Evolutionary conservation across 1,284 basidiomycete genomes (phyloP).

Genomic region (Naganishia sp.): DNA sequence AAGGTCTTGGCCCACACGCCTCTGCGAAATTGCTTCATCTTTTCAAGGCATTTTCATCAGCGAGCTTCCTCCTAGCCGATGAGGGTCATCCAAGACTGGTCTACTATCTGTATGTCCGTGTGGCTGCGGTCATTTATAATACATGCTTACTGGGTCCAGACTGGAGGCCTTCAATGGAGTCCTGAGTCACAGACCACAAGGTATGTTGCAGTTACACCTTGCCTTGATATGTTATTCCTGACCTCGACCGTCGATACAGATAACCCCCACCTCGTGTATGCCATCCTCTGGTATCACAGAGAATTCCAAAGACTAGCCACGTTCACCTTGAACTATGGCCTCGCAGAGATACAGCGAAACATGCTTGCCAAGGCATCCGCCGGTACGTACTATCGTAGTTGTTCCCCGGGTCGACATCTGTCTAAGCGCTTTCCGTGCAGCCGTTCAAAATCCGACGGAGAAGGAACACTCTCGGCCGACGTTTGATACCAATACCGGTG

Average conservation of each 20-base stretch:
- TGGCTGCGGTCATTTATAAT: too few relatives aligned
- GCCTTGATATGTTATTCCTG: neutral
- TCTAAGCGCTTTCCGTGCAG: constrained; percentile 18
- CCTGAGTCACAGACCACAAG: constrained; percentile 63
- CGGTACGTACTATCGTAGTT: constrained; percentile 35
- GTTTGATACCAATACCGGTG: constrained; percentile 40
- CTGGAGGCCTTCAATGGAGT: constrained; percentile 87
- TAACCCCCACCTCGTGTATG: constrained; percentile 86
- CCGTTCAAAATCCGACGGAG: constrained; percentile 23
- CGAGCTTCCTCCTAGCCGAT: constrained; percentile 84
- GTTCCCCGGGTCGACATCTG: neutral
- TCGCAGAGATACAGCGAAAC: constrained; percentile 76
- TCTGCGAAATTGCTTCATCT: constrained; percentile 81
- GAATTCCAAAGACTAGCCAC: constrained; percentile 83
- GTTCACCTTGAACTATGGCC: constrained; percentile 77
- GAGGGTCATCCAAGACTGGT: constrained; percentile 89
- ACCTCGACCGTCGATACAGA: constrained; percentile 51
- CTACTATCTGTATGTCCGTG: constrained; percentile 71
- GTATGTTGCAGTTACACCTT: constrained; percentile 31
- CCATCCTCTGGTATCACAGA: constrained; percentile 76
- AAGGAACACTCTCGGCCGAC: constrained; percentile 8
- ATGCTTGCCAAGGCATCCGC: constrained; percentile 68
- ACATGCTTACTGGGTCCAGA: constrained; percentile 32
- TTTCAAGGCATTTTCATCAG: constrained; percentile 84
- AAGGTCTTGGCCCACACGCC: constrained; percentile 74